Evolutionary conservation across 2,329 filamentous ascomycete species (phyloP).

Genomic region (Fusarium sp.): DNA sequence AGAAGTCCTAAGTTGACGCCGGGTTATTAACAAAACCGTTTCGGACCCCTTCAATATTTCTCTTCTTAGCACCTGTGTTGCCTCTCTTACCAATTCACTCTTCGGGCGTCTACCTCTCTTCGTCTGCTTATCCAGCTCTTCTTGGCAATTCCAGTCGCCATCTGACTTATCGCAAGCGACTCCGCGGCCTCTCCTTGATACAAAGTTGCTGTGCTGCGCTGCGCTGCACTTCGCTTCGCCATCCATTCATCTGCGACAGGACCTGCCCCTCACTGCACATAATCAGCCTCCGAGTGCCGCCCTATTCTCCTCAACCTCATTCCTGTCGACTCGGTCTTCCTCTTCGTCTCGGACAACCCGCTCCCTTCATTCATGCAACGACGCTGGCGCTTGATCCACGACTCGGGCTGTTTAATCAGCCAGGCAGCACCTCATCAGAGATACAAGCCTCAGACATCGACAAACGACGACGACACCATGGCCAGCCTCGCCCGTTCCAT

Average conservation of each 20-base stretch:
- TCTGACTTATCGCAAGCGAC: conserved; percentile 1
- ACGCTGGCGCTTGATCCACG: conserved; percentile 36
- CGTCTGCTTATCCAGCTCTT: conserved; percentile 13
- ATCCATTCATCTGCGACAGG: conserved; percentile 11
- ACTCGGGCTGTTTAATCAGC: conserved; percentile 34
- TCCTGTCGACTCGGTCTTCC: conserved; percentile 1
- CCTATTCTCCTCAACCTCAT: conserved; percentile 11
- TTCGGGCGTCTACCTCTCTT: conserved; percentile 7
- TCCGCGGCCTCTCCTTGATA: conserved; percentile 19
- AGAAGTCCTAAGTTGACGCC: conserved; percentile 16
- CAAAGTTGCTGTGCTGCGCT: conserved; percentile 17
- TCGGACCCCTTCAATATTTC: conserved; percentile 28
- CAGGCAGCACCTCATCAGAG: conserved; percentile 26
- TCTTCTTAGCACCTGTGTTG: conserved; percentile 19
- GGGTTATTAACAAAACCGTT: conserved; percentile 37
- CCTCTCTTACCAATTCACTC: conserved; percentile 2
- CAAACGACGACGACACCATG: conserved; percentile 50
- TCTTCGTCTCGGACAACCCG: neutral
- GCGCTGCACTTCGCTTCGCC: conserved; percentile 21
- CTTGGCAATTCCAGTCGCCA: conserved; percentile 27
- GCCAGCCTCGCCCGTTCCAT: conserved; percentile 62
- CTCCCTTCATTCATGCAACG: conserved; percentile 31
- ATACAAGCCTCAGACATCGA: conserved; percentile 22
- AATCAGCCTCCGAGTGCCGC: conserved; percentile 18
- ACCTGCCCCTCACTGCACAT: conserved; percentile 25